Evolutionary conservation across 2,329 filamentous ascomycete genomes (phyloP), one percentile per base, ranked within the genome.

Genomic region (Talaromyces sp.): DNA sequence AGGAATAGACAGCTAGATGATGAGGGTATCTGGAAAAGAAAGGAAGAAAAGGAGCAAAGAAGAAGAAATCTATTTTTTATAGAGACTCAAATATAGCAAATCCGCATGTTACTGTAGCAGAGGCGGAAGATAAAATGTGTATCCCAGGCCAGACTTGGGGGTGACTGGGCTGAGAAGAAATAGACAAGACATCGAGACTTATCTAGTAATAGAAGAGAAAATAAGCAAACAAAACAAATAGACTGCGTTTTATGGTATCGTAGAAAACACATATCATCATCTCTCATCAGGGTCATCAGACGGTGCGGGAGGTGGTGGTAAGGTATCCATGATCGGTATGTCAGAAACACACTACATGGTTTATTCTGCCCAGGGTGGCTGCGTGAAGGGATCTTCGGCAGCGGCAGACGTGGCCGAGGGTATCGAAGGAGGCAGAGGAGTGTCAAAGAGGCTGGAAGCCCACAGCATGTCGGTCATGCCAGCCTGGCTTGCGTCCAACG

Each of bases 281-380:
- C 77, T 77, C 76, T 79, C 77, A 78, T 79, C 76, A 79, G 71
- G 73, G 76, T 78, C 76, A 71, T 79, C 67, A 77, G 65, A 67
- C 65, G 60, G 61, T 61, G 58, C 62, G 65, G 64, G 64, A 68
- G 67, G 65, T 66, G 73, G 75, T 77, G 73, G 77, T 74, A 73
- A 72, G 70, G 71, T 73, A 59, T 74, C 71, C 69, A 70, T 71
- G 64, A 69, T 64, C 70, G 37, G 50, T 56, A 22, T 37, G 52
- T 33, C 11, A 19, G 33, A 52, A n/a, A 25, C 58, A 56, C 22
- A 39, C 50, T n/a, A 61, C 54, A 47, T 49, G 22, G 41, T 58
- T 31, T 68, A 67, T 37, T 61, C 66, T 54, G 71, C 68, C 76
- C 76, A 78, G 39, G 74, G 69, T 39, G 71, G 73, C 50, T 71